phyloP scores from a whole-genome alignment of 345 rosid genomes.

The Carallia brachiata region DNA sequence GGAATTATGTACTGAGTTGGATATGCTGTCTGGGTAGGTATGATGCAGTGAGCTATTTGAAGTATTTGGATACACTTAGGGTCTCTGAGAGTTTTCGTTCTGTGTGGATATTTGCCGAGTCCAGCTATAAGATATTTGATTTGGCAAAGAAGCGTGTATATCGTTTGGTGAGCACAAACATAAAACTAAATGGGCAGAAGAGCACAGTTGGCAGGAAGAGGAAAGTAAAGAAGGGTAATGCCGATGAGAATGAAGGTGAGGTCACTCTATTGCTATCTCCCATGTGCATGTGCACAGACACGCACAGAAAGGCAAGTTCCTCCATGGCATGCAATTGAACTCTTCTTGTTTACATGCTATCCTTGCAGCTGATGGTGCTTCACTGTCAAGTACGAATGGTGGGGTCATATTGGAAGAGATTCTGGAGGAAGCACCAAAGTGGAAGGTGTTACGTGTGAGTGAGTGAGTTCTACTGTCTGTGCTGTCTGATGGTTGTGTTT shows the following conservation, averaged over 20 bases:
- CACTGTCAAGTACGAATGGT: slow-evolving; percentile 31
- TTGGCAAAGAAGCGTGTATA: slow-evolving; percentile 94
- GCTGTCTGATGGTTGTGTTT: slow-evolving; percentile 18
- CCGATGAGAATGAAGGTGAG: slow-evolving; percentile 43
- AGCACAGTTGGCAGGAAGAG: slow-evolving; percentile 53
- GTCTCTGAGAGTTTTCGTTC: slow-evolving; percentile 97
- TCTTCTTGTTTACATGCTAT: slow-evolving; percentile 14
- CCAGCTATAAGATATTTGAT: slow-evolving; percentile 96
- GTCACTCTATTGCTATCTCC: not conserved
- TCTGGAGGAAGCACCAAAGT: slow-evolving; percentile 90
- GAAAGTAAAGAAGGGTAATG: slow-evolving; percentile 40
- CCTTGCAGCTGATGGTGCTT: slow-evolving; percentile 44
- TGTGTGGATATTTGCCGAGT: slow-evolving; percentile 98
- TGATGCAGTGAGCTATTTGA: slow-evolving; percentile 94
- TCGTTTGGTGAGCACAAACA: slow-evolving; percentile 48
- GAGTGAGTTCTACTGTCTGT: slow-evolving; percentile 60
- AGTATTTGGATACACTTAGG: slow-evolving; percentile 93
- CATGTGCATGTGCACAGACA: no score
- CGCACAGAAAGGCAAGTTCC: not conserved
- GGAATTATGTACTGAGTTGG: slow-evolving; percentile 12
- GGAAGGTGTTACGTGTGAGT: slow-evolving; percentile 99
- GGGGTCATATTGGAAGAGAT: slow-evolving; percentile 62
- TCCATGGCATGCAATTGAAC: slow-evolving; percentile 6
- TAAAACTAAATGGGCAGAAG: slow-evolving; percentile 40
- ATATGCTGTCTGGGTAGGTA: slow-evolving; percentile 48